Conservation (phyloP, 805 yeast genomes). For the Candida oleophila region DNA sequence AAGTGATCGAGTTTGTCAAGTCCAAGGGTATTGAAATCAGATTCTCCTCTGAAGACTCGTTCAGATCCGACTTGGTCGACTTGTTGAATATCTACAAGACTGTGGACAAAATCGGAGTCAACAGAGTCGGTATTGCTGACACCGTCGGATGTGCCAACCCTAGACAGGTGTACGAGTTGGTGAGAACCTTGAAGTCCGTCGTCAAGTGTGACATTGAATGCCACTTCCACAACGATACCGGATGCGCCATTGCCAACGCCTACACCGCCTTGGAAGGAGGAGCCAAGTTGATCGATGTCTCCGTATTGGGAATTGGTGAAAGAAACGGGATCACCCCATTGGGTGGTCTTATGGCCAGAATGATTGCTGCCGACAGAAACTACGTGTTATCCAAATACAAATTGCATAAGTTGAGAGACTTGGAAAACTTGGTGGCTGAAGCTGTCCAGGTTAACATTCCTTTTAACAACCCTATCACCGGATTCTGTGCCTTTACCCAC, state of each 20-base stretch:
- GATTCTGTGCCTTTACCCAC: conserved; percentile 99
- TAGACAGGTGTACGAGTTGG: conserved; percentile 95
- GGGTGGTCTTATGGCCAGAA: conserved; percentile 98
- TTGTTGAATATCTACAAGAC: conserved; percentile 92
- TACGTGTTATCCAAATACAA: conserved; percentile 93
- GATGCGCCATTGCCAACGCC: conserved; percentile 98
- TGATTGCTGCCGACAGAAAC: conserved; percentile 98
- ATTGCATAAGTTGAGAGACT: conserved; percentile 90
- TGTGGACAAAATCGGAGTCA: conserved; percentile 95
- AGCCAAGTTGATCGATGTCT: conserved; percentile 90
- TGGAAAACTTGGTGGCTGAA: conserved; percentile 94
- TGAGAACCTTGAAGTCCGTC: conserved; percentile 87
- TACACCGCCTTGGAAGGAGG: conserved; percentile 98
- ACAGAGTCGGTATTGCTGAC: conserved; percentile 98
- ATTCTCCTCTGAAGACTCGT: conserved; percentile 95
- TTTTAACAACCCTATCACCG: conserved; percentile 97
- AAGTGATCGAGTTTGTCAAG: conserved; percentile 96
- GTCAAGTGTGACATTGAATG: conserved; percentile 97
- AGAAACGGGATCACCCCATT: conserved; percentile 97
- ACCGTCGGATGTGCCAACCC: conserved; percentile 99
- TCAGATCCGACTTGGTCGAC: conserved; percentile 95
- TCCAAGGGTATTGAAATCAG: conserved; percentile 95
- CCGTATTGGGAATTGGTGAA: conserved; percentile 97
- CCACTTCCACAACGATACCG: conserved; percentile 98
- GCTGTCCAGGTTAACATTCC: conserved; percentile 97